Base-by-base conservation (phyloP, 2,329 filamentous ascomycete genomes). In the Rasamsonia emersonii region DNA sequence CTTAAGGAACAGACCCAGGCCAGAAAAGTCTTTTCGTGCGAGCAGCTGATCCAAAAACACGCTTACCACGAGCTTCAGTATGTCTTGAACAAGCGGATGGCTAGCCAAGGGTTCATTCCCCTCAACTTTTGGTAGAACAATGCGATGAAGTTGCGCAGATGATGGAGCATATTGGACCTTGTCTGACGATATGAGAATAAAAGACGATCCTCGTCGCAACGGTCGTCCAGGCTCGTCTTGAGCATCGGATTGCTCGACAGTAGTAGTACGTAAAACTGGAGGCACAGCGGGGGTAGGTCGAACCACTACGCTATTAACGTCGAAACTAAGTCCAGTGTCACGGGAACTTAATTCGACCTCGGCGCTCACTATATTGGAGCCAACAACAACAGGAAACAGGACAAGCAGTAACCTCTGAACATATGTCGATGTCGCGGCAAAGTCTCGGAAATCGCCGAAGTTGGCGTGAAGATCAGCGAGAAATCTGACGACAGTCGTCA, bases 21-120 rank as follows among this genome's bases (percentile, higher is more conserved):
- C 89, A 3, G 80, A 70, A 50, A 96, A 98, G 32, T 98, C 91
- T 53, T 94, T 94, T 16, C 86, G 78, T 18, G 72, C 73, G 24
- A 94, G 74, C 1, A 96, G 64, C 46, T 96, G 86, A 47, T 95
- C 88, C 30, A 82, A 71, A 49, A 94, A 93, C 0, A 95, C 77
- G 13, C 73, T 74, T 29, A 91, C 68, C 2, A 89, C 73, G 14
- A 96, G 70, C 40, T 88, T 81, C 4, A 93, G 59, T 9, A 95
- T 64, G 4, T 76, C 77, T 40, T 93, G 82, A 0, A 89, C 72
- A 11, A 93, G 70, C 1, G 75, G 70, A 48, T 83, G 80, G 19
- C 77, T 78, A 8, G 79, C 67, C 5, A 40, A 42, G 16, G 47
- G 41, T 63, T 68, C 41, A 64, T 61, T 29, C 56, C 56, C 28